Evolutionary conservation across 1,284 basidiomycete species (phyloP).

Genomic region (Heterobasidion occidentale): DNA sequence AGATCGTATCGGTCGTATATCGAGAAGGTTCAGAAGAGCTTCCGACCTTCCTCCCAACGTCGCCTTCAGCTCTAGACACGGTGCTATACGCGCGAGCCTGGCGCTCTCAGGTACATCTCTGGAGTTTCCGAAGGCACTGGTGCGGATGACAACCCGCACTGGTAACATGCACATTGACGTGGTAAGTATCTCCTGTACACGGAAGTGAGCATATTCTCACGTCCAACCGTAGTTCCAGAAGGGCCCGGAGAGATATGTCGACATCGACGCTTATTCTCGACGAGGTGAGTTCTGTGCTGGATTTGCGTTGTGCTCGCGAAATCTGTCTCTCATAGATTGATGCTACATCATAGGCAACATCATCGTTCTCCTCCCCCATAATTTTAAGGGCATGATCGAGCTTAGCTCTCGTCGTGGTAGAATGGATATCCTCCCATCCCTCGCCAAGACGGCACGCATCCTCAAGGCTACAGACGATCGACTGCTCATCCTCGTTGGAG

Average conservation of each 20-base stretch:
- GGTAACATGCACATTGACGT: background rate
- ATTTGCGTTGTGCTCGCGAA: background rate
- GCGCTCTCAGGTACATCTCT: too few species aligned
- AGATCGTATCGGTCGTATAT: too few species aligned
- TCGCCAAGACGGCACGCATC: conserved; percentile 1
- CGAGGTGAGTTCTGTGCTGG: conserved; percentile 7
- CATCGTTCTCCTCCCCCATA: conserved; percentile 9
- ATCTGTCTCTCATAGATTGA: conserved; percentile 3
- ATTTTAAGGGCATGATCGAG: conserved; percentile 8
- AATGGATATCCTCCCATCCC: conserved; percentile 8
- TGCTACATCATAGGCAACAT: conserved; percentile 8
- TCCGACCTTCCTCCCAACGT: background rate
- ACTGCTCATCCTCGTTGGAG: conserved; percentile 6
- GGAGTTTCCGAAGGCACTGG: too few species aligned
- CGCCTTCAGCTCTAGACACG: too few species aligned
- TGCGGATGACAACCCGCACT: too few species aligned
- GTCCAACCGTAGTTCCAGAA: conserved; percentile 6
- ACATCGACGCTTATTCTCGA: conserved; percentile 9
- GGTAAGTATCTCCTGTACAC: background rate
- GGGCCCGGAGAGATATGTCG: background rate
- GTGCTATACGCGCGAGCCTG: too few species aligned
- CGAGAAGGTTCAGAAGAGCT: background rate
- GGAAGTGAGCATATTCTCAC: background rate
- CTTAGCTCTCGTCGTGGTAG: conserved; percentile 7
- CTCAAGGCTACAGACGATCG: conserved; percentile 3